Percentiles rank a stretch among this genome's conserved stretches.
phyloP scores from a whole-genome alignment of 2,329 filamentous ascomycete genomes.

The Elsinoe arachidis region DNA sequence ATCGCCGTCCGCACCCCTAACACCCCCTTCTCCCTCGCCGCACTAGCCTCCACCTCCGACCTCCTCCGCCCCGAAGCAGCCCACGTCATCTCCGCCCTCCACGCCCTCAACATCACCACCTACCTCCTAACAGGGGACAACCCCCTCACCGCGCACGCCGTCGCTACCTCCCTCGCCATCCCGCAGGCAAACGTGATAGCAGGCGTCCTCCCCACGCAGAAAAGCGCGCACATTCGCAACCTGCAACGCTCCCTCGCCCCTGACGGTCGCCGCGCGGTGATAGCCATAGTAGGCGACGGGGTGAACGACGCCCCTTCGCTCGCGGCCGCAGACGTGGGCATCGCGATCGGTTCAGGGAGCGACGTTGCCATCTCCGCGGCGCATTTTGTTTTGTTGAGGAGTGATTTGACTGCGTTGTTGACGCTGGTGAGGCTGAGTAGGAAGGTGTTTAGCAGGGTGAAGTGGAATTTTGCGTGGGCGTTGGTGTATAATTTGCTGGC shows the following conservation, averaged over 20 bases:
- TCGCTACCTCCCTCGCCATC: slow-evolving; percentile 70
- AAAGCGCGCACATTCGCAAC: slow-evolving; percentile 59
- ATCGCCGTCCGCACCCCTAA: slow-evolving; percentile 23
- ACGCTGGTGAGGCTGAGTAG: slow-evolving; percentile 64
- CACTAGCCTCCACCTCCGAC: slow-evolving; percentile 70
- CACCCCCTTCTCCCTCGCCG: slow-evolving; percentile 42
- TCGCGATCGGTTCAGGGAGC: slow-evolving; percentile 70
- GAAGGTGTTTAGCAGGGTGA: slow-evolving; percentile 67
- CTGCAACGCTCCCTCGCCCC: slow-evolving; percentile 27
- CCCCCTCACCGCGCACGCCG: slow-evolving; percentile 67
- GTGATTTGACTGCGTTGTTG: slow-evolving; percentile 59
- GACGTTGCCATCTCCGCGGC: slow-evolving; percentile 77
- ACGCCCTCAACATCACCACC: slow-evolving; percentile 58
- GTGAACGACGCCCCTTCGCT: slow-evolving; percentile 81
- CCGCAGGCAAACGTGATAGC: slow-evolving; percentile 66
- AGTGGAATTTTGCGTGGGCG: slow-evolving; percentile 81
- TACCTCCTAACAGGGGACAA: slow-evolving; percentile 96
- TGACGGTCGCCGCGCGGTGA: slow-evolving; percentile 41
- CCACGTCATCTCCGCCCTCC: slow-evolving; percentile 42
- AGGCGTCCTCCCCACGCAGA: slow-evolving; percentile 76
- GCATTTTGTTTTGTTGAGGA: slow-evolving; percentile 70
- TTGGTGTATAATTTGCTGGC: slow-evolving; percentile 70
- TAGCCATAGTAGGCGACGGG: slow-evolving; percentile 80
- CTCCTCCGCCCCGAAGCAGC: slow-evolving; percentile 65
- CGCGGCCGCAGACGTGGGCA: slow-evolving; percentile 70